These are phyloP conservation scores for Xylaria curta DNA, from an alignment of 495 filamentous ascomycete species.

Conservation along the genomic window DNA sequence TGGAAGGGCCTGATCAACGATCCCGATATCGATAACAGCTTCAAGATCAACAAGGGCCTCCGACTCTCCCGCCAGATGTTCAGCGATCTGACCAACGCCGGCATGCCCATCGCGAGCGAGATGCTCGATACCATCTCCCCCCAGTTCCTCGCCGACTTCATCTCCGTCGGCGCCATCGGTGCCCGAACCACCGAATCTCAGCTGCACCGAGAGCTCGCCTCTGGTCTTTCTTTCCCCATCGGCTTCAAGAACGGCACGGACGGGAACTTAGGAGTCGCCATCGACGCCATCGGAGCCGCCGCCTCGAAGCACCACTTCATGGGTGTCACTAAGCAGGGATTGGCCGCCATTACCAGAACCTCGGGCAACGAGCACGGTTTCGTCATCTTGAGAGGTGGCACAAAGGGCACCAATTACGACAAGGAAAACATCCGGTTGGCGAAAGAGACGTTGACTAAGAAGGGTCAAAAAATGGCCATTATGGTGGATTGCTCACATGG, in stretches of 20 bases:
- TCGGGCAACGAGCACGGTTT: slow-evolving; percentile 95
- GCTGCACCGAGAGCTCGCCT: slow-evolving; percentile 92
- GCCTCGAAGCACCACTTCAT: slow-evolving; percentile 95
- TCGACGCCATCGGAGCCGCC: slow-evolving; percentile 93
- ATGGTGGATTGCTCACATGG: slow-evolving; percentile 99
- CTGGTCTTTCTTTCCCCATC: slow-evolving; percentile 96
- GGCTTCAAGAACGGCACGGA: slow-evolving; percentile 99
- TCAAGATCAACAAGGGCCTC: slow-evolving; percentile 98
- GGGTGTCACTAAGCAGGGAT: slow-evolving; percentile 98
- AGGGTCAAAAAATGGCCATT: slow-evolving; percentile 85
- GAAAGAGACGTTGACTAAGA: slow-evolving; percentile 81
- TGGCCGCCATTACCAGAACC: slow-evolving; percentile 93
- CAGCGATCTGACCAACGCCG: slow-evolving; percentile 80
- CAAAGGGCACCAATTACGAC: slow-evolving; percentile 94
- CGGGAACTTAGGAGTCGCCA: slow-evolving; percentile 90
- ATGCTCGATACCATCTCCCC: slow-evolving; percentile 99
- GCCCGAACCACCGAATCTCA: slow-evolving; percentile 97
- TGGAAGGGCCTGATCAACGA: slow-evolving; percentile 99
- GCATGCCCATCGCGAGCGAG: slow-evolving; percentile 93
- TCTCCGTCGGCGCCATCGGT: slow-evolving; percentile 94
- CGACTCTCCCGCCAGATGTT: slow-evolving; percentile 88
- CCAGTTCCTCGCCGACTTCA: slow-evolving; percentile 88
- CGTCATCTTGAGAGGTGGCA: slow-evolving; percentile 91
- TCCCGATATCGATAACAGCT: slow-evolving; percentile 95
- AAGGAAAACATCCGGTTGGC: slow-evolving; percentile 77